phyloP scores from a whole-genome alignment of 805 yeast genomes.

The Geotrichum ghanense region DNA sequence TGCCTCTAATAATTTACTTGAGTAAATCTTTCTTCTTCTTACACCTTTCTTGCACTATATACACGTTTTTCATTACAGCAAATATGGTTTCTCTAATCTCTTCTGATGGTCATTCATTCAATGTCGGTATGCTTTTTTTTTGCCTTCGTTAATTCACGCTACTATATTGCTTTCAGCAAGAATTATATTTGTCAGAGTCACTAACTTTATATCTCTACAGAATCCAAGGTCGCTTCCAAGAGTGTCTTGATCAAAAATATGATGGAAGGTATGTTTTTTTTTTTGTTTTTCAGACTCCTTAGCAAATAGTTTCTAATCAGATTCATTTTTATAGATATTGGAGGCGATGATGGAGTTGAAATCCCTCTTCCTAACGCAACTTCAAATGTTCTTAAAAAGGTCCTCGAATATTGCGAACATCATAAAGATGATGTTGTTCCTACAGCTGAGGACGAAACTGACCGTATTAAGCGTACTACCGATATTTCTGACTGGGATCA shows the following conservation, averaged over 20 bases:
- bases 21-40: too few species aligned
- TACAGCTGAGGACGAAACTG: conserved; percentile 71
- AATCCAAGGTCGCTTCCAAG: conserved; percentile 70
- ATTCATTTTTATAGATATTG: conserved; percentile 20
- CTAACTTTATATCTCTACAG: conserved; percentile 11
- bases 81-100: conserved; percentile 40
- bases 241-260: conserved; percentile 77
- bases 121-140: conserved; percentile 58
- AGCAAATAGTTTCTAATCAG: neutral
- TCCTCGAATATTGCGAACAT: conserved; percentile 94
- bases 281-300: neutral
- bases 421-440: conserved; percentile 59
- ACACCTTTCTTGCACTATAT: too few species aligned
- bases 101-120: conserved; percentile 70
- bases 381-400: conserved; percentile 70
- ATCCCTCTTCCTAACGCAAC: conserved; percentile 83
- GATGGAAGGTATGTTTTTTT: conserved; percentile 49
- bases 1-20: too few species aligned
- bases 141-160: too few species aligned
- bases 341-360: conserved; percentile 52
- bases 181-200: neutral
- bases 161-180: too few species aligned
- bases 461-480: conserved; percentile 53
- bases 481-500: conserved; percentile 96
- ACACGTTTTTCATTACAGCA: too few species aligned